Percentiles rank a stretch among this genome's conserved stretches.
Conservation (phyloP, 768 basidiomycete species). For the Pleurotus pulmonarius region DNA sequence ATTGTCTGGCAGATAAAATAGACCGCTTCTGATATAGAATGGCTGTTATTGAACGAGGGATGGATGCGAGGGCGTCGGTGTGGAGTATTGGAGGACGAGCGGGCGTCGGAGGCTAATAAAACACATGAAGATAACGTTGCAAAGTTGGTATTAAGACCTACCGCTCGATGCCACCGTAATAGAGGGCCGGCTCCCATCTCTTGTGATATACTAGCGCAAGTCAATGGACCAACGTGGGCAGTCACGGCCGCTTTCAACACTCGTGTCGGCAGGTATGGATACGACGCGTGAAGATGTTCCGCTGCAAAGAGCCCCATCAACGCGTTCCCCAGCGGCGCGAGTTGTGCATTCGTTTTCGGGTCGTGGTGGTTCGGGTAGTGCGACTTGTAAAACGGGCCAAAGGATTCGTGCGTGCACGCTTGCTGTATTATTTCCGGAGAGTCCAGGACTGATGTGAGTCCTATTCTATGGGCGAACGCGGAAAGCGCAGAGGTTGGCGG, state of each 20-base stretch:
- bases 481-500: constrained; percentile 67
- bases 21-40: constrained; percentile 88
- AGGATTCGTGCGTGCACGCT: constrained; percentile 79
- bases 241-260: constrained; percentile 90
- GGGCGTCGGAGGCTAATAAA: constrained; percentile 41
- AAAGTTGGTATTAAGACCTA: constrained; percentile 29
- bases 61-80: constrained; percentile 84
- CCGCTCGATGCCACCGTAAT: constrained; percentile 78
- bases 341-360: constrained; percentile 65
- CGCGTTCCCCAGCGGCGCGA: constrained; percentile 78
- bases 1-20: constrained; percentile 79
- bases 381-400: constrained; percentile 49
- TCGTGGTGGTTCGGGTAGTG: constrained; percentile 46
- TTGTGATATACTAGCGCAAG: constrained; percentile 80
- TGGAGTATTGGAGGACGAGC: constrained; percentile 55
- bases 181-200: constrained; percentile 80
- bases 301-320: constrained; percentile 88
- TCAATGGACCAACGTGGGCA: constrained; percentile 84
- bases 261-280: constrained; percentile 88
- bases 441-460: constrained; percentile 55
- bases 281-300: constrained; percentile 76
- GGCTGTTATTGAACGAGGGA: constrained; percentile 83
- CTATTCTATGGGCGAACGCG: constrained; percentile 75
- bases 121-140: neutral
- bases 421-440: constrained; percentile 58